These are phyloP conservation scores for Boletus barrowsii DNA, from an alignment of 768 basidiomycete species.

Conservation along the genomic window DNA sequence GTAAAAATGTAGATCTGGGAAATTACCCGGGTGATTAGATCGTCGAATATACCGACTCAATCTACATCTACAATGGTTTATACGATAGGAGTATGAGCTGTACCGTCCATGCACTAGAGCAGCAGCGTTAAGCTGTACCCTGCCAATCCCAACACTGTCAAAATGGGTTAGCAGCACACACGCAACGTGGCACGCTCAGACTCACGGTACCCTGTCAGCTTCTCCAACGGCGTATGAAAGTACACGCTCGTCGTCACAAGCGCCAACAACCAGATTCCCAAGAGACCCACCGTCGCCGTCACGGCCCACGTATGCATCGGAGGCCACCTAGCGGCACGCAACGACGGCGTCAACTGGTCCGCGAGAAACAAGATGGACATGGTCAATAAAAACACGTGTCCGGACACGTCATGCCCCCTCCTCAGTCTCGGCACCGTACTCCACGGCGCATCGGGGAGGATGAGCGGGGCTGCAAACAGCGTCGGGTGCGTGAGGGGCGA, in stretches of 20 bases:
- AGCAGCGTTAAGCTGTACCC: constrained; percentile 33
- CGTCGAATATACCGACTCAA: not conserved
- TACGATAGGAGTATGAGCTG: no score
- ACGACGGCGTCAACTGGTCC: constrained; percentile 64
- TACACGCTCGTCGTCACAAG: constrained; percentile 79
- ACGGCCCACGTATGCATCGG: constrained; percentile 48
- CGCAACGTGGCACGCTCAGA: constrained; percentile 13
- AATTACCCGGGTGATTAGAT: not conserved
- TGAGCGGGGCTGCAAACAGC: constrained; percentile 49
- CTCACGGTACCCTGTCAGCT: constrained; percentile 81
- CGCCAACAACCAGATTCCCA: constrained; percentile 72
- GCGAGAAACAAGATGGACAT: constrained; percentile 75
- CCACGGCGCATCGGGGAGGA: constrained; percentile 42
- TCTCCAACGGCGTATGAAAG: constrained; percentile 88
- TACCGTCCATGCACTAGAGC: constrained; percentile 1
- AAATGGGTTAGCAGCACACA: constrained; percentile 1
- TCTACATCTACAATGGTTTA: not conserved
- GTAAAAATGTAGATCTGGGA: no score
- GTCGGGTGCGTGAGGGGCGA: constrained; percentile 60
- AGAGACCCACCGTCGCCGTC: constrained; percentile 41
- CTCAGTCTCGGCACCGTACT: constrained; percentile 57
- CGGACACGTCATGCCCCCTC: constrained; percentile 89
- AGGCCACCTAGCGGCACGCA: constrained; percentile 41
- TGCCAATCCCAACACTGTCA: constrained; percentile 37
- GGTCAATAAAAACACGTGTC: constrained; percentile 88